Base-by-base conservation (phyloP, 805 yeast species). In the Peterozyma xylosa region DNA sequence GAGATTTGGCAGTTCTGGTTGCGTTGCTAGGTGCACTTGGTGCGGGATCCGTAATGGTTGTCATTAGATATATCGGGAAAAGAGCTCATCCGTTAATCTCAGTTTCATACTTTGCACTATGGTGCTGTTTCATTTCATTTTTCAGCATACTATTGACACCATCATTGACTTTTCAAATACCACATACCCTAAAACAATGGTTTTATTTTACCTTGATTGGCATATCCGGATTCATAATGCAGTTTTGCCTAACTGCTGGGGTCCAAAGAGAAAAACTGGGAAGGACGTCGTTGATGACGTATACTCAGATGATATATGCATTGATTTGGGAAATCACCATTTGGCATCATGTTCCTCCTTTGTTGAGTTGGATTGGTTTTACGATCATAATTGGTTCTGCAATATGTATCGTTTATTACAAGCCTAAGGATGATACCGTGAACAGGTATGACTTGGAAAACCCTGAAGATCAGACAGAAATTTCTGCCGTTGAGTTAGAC, bases 191-290 rank as follows among this genome's bases (percentile, higher is more conserved):
- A 1, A 66, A 66, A 53, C 91, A 86, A 59, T 86, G 95, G 93
- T 50, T 64, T 2, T 62, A 85, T 16, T 72, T 89, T 49, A 44
- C 64, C 1, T 57, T 72, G 17, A 71, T 87, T 46, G 96, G 96
- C 2, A 48, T 82, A 2, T 72, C 85, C 42, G 97, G 97, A 0
- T 90, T 89, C 60, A 63, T 80, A 47, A 84, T 83, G 81, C 96
- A 90, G 59, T 81, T 80, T 54, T 64, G 82, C 33, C 62, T 86
- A 39, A 86, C 96, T 0, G 78, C 86, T 9, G 96, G 96, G 1
- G 74, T 89, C 41, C 95, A 87, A 58, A 68, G 86, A 43, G 96
- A 86, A 49, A 73, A 70, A 47, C 95, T 96, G 0, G 79, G 88
- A 3, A 72, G 85, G 45, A 86, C 89, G 0, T 71, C 90, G 11